A percentile compares a stretch with the other conserved stretches of the same genome.
Conservation (phyloP, 2,329 filamentous ascomycete species). For the Fusarium subglutinans region DNA sequence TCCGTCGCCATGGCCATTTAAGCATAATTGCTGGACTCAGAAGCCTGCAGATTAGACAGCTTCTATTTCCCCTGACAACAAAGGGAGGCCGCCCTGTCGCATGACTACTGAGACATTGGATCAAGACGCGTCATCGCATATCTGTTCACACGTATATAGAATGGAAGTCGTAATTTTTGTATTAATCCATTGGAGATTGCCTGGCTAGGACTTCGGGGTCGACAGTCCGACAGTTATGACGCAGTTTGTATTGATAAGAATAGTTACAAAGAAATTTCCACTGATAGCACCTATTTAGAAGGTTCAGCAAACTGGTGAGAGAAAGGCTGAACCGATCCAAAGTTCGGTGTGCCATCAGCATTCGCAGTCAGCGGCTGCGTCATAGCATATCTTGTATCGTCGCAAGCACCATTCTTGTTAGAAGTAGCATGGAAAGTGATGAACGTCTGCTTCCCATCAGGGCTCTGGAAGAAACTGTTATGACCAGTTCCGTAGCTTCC, state of each 20-base stretch:
- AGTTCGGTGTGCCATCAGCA: constrained; percentile 61
- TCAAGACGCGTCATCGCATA: neutral
- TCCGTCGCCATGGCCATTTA: neutral
- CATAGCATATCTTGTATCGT: constrained; percentile 63
- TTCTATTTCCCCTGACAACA: neutral
- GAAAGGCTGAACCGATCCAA: constrained; percentile 50
- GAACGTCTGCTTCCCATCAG: constrained; percentile 63
- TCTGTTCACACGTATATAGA: accelerated
- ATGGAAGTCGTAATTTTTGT: neutral
- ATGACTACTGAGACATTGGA: neutral
- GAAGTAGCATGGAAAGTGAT: constrained; percentile 66
- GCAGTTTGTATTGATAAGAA: neutral
- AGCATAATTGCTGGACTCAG: neutral
- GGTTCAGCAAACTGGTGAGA: constrained; percentile 32
- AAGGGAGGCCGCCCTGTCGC: neutral
- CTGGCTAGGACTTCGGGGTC: neutral
- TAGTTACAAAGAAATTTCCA: no score
- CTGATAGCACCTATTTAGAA: neutral
- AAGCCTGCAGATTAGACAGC: neutral
- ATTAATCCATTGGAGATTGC: neutral
- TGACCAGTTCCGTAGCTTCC: constrained; percentile 67
- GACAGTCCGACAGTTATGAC: neutral
- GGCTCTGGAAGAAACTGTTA: constrained; percentile 67
- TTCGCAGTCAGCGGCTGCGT: constrained; percentile 61
- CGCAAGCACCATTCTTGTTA: constrained; percentile 59